These are phyloP conservation scores for Ganoderma resinaceum DNA, from an alignment of 1,284 basidiomycete species.

Conservation along the genomic window DNA sequence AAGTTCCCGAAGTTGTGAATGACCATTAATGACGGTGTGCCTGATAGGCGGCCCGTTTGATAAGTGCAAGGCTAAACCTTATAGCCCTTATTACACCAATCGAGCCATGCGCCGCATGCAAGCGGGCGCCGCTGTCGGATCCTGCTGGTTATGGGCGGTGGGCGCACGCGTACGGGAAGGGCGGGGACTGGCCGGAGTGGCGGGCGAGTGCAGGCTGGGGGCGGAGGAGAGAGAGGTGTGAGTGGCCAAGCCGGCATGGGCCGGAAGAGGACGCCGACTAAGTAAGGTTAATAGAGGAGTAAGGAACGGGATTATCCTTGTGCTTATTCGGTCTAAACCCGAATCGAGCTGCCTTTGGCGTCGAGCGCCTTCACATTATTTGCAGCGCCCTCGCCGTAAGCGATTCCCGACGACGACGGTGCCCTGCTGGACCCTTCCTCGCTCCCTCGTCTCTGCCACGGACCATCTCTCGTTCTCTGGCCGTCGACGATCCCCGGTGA, in stretches of 20 bases:
- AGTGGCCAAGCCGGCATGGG: not conserved
- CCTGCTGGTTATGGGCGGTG: not conserved
- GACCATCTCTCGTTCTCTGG: conserved; percentile 17
- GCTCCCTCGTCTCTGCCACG: conserved; percentile 21
- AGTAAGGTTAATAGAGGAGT: conserved; percentile 24
- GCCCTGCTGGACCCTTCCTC: conserved; percentile 28
- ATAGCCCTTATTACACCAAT: not conserved
- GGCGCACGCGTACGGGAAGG: not conserved
- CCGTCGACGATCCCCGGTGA: conserved; percentile 3
- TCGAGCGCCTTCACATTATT: conserved; percentile 25
- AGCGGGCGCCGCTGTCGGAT: not conserved
- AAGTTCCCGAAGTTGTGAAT: not conserved
- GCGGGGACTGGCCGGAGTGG: not conserved
- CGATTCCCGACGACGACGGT: conserved; percentile 27
- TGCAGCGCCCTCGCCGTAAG: conserved; percentile 26
- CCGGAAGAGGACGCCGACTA: conserved; percentile 12
- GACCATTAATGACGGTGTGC: conserved; percentile 24
- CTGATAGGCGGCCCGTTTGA: conserved; percentile 28
- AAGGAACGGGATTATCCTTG: conserved; percentile 17
- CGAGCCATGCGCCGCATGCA: not conserved
- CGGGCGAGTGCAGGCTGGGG: not conserved
- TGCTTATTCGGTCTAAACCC: conserved; percentile 12
- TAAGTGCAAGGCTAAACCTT: conserved; percentile 8
- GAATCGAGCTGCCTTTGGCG: conserved; percentile 13
- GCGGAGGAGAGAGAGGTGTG: not conserved